Evolutionary conservation across 1,284 basidiomycete species (phyloP).

Genomic region (Puccinia horiana): DNA sequence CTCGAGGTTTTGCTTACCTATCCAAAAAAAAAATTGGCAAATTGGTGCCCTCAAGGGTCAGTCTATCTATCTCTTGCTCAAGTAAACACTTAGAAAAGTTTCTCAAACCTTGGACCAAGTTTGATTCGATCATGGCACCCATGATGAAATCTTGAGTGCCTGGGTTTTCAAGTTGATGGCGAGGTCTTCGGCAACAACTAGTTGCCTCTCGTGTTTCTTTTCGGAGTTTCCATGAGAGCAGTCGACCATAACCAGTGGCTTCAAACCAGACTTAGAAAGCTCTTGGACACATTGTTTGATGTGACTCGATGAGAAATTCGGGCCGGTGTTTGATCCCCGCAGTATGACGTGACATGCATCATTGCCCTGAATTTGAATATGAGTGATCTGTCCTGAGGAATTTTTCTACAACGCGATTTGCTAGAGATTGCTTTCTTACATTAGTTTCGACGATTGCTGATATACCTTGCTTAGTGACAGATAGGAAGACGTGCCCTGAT

Average conservation of each 20-base stretch:
- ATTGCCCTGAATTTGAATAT: constrained; percentile 51
- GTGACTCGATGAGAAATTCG: constrained; percentile 77
- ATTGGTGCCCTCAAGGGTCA: too few relatives aligned
- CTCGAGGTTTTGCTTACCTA: constrained; percentile 42
- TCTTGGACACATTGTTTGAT: constrained; percentile 71
- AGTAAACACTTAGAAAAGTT: neutral
- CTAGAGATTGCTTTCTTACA: neutral
- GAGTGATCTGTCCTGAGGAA: neutral
- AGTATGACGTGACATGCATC: constrained; percentile 90
- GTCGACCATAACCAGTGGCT: constrained; percentile 85
- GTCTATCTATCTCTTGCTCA: neutral
- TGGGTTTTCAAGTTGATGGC: constrained; percentile 63
- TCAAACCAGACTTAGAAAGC: constrained; percentile 75
- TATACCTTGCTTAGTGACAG: constrained; percentile 85
- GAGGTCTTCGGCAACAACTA: constrained; percentile 63
- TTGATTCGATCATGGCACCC: constrained; percentile 97
- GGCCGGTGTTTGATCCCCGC: constrained; percentile 81
- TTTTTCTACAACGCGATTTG: neutral
- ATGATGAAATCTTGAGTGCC: constrained; percentile 73
- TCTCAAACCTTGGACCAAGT: constrained; percentile 74
- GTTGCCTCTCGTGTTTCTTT: constrained; percentile 67
- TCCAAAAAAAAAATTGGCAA: neutral
- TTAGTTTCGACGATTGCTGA: constrained; percentile 61
- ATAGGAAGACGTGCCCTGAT: constrained; percentile 95
- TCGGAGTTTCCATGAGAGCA: constrained; percentile 77